Conservation (phyloP, 2,329 filamentous ascomycete genomes). For the Nigrospora osmanthi region DNA sequence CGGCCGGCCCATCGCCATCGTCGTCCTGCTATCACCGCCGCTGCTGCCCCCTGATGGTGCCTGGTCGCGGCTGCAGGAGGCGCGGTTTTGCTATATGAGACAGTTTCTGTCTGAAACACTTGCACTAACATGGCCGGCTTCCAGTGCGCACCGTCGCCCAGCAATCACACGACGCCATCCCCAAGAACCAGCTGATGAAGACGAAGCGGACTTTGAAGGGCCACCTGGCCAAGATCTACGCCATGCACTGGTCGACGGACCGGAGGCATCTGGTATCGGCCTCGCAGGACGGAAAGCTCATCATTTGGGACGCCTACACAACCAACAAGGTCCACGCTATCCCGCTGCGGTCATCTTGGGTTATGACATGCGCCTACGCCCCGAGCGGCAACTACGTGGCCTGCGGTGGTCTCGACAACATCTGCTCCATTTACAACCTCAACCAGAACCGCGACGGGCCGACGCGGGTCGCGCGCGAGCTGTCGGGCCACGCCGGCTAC, state of each 20-base stretch:
- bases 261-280: conserved; percentile 94
- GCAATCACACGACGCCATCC: conserved; percentile 85
- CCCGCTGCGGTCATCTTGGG: conserved; percentile 93
- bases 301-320: conserved; percentile 99
- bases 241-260: conserved; percentile 99
- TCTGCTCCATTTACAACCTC: conserved; percentile 99
- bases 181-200: conserved; percentile 90
- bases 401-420: conserved; percentile 97
- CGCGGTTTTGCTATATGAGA: no score
- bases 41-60: no score
- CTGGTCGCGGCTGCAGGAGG: no score
- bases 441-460: conserved; percentile 93
- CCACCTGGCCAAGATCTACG: conserved; percentile 98
- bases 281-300: conserved; percentile 97
- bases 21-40: no score
- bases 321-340: conserved; percentile 99
- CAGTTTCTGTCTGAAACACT: no score
- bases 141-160: conserved; percentile 87
- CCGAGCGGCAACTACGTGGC: conserved; percentile 98
- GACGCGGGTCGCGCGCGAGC: conserved; percentile 87
- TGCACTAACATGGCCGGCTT: conserved; percentile 3
- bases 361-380: conserved; percentile 99
- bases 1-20: no score
- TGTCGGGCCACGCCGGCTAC: conserved; percentile 95
- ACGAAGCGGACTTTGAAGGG: conserved; percentile 94